Base-by-base conservation (phyloP, 1,284 basidiomycete genomes). In the Boletellus deceptivus region DNA sequence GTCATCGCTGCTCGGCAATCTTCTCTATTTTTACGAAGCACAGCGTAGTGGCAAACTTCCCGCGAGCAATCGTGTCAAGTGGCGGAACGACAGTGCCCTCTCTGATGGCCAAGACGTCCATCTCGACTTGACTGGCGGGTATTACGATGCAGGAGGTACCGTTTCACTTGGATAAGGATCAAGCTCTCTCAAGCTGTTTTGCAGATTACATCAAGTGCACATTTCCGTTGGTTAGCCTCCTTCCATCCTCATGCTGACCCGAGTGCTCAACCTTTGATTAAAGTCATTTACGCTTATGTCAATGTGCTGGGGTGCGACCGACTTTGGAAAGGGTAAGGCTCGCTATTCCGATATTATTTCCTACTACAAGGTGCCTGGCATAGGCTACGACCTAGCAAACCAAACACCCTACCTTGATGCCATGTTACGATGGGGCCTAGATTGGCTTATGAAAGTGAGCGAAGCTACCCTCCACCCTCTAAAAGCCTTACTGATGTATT, bases 11-110 rank as follows among this genome's bases (percentile, higher is more conserved):
- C 78, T 96, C 0, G 92, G 91, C 13, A 84, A 89, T 67, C 69
- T 87, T 31, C 68, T 97, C 18, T 96, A 84, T 65, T 96, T 95
- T 69, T 97, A 95, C 65, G 93, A 97, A 56, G 92, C 85, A 1
- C 93, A 97, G 63, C 77, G 93, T 37, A 90, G 89, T 52, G 93
- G 93, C 13, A 76, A 75, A 42, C 76, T 96, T 6, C 82, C 87
- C 0, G 61, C 69, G 11, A 76, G 75, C 6, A 91, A 91, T 57
- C 79, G 93, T 22, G 91, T 96, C 0, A 62, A 76, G 14, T 97
- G 94, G 94, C 77, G 94, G 46, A 96, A 97, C 60, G 80, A 85
- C 54, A 91, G 87, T 63, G 80, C 81, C 18, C 61, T 86, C 24
- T 71, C 83, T 25, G 94, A 98, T 69, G 94, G 93, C 10, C 69